Conservation (phyloP, 108 stramenopile species). For the Cyclotella cryptica region DNA sequence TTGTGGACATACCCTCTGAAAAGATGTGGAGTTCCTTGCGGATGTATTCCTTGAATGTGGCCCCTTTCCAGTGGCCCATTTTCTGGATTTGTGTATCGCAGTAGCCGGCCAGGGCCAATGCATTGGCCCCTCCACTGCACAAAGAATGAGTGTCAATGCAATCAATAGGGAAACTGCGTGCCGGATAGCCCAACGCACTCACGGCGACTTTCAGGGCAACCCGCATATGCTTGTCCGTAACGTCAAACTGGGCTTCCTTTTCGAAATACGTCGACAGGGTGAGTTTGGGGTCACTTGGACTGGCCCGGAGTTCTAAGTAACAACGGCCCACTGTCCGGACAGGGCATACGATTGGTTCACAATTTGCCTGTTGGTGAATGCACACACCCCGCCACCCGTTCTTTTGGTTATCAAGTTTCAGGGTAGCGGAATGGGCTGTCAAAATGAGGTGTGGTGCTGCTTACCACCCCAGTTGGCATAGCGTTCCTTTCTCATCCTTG, state of each 20-base stretch:
- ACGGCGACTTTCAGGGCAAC: not conserved
- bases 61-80: slow-evolving; percentile 14
- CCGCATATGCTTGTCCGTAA: not conserved
- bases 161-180: slow-evolving; percentile 1
- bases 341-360: no score
- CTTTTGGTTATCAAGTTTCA: not conserved
- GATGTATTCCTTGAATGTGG: slow-evolving; percentile 22
- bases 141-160: slow-evolving; percentile 11
- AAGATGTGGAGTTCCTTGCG: not conserved
- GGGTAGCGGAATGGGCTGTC: not conserved
- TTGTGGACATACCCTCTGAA: slow-evolving; percentile 6
- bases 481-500: no score
- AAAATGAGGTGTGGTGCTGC: no score
- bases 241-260: not conserved
- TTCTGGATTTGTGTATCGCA: slow-evolving; percentile 15
- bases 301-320: no score
- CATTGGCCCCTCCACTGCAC: slow-evolving; percentile 4
- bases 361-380: no score
- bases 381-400: no score
- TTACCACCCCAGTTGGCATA: no score
- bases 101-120: not conserved
- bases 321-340: no score
- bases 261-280: no score
- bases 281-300: no score
- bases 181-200: not conserved